phyloP scores from a whole-genome alignment of 305 asterid genomes.

The Solanum chacoense region DNA sequence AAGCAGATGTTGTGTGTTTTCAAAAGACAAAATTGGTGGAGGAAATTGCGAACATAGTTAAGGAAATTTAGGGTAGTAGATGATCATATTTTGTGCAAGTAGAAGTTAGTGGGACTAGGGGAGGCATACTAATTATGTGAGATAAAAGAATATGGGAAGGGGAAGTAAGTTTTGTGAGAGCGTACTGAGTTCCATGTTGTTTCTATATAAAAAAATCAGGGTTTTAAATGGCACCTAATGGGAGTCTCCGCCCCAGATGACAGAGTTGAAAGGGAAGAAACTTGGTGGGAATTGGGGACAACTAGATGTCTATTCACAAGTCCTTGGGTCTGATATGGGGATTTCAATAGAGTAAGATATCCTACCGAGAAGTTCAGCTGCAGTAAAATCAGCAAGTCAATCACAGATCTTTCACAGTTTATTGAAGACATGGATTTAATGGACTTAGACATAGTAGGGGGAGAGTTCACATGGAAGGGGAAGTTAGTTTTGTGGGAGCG shows the following conservation, averaged over 20 bases:
- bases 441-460: neutral
- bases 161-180: neutral
- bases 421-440: neutral
- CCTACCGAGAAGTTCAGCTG: neutral
- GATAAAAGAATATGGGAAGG: neutral
- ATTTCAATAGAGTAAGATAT: no score
- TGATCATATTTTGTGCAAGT: neutral
- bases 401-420: no score
- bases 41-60: neutral
- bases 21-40: neutral
- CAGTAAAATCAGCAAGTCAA: neutral
- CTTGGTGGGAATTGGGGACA: neutral
- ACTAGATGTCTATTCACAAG: neutral
- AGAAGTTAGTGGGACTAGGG: neutral
- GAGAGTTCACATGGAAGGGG: neutral
- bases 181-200: neutral
- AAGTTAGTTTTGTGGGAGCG: neutral
- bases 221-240: no score
- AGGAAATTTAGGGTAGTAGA: no score
- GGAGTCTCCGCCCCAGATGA: neutral
- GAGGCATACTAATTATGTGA: neutral
- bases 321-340: neutral
- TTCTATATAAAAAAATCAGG: neutral
- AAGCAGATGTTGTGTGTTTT: neutral
- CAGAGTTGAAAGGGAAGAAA: neutral